Conservation (phyloP, 306 rosid genomes). For the apple (Malus domestica) region DNA sequence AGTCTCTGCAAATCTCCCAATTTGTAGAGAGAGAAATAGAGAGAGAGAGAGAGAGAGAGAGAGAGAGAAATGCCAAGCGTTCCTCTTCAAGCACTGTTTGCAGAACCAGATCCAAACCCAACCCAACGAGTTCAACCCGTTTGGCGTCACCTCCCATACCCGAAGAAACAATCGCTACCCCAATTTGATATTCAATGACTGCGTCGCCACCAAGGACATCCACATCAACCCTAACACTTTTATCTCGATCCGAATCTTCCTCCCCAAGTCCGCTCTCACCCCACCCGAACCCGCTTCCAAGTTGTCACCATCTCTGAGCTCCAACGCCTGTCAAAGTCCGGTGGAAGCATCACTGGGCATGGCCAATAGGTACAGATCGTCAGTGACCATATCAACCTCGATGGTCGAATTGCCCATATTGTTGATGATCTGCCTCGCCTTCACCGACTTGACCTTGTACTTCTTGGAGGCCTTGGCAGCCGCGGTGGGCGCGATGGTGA, state of each 20-base stretch:
- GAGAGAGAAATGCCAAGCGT: constrained; percentile 68
- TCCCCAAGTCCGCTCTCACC: constrained; percentile 71
- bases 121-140: constrained; percentile 44
- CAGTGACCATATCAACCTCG: constrained; percentile 86
- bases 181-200: constrained; percentile 77
- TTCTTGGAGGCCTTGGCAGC: constrained; percentile 10
- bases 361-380: constrained; percentile 70
- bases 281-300: constrained; percentile 50
- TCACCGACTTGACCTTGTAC: constrained; percentile 51
- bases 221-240: constrained; percentile 79
- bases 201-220: constrained; percentile 88
- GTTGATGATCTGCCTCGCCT: constrained; percentile 89
- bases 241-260: constrained; percentile 73
- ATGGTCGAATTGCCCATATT: constrained; percentile 96
- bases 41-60: neutral
- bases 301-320: constrained; percentile 77
- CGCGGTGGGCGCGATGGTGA: constrained; percentile 17
- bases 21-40: neutral
- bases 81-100: constrained; percentile 81
- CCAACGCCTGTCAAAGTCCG: constrained; percentile 90
- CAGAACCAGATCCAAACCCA: constrained; percentile 39
- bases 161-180: constrained; percentile 59
- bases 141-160: constrained; percentile 76
- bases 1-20: constrained; percentile 8
- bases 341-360: constrained; percentile 97